Conservation (phyloP, 73 alveolate species). For the Paraurostyla sp. region DNA sequence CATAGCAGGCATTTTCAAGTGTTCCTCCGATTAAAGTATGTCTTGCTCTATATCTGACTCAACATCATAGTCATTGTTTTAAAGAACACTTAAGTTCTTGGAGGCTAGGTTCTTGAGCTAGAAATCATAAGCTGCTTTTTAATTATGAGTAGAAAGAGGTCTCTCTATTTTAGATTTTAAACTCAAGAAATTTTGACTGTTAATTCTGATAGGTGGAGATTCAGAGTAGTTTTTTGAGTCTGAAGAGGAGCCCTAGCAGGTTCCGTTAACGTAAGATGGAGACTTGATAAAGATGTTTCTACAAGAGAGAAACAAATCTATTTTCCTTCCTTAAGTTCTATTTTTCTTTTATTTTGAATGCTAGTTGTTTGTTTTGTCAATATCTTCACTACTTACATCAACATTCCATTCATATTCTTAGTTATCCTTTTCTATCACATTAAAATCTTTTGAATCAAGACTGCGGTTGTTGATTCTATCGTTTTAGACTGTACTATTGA, state of each 20-base stretch:
- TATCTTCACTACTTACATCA: neutral
- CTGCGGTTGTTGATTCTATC: too few relatives aligned
- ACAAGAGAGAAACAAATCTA: neutral
- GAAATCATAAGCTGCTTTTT: too few relatives aligned
- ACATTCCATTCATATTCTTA: slow-evolving; percentile 7
- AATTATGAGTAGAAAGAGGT: too few relatives aligned
- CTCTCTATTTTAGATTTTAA: too few relatives aligned
- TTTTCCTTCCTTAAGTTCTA: neutral
- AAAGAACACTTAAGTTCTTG: too few relatives aligned
- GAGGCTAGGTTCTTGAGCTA: too few relatives aligned
- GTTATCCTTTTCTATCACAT: neutral
- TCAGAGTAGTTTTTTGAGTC: neutral
- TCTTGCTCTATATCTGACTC: neutral
- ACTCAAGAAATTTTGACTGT: neutral
- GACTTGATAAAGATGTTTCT: neutral
- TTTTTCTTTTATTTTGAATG: neutral
- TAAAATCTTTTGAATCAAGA: neutral
- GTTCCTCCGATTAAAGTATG: neutral
- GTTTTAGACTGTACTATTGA: too few relatives aligned
- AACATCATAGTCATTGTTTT: neutral
- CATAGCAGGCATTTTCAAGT: neutral
- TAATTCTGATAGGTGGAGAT: neutral
- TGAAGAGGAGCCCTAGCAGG: neutral
- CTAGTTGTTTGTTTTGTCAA: neutral
- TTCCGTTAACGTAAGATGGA: neutral